Evolutionary conservation across 2,329 filamentous ascomycete genomes (phyloP), one percentile per base, ranked within the genome.

Genomic region (Pyrenochaeta sp.): DNA sequence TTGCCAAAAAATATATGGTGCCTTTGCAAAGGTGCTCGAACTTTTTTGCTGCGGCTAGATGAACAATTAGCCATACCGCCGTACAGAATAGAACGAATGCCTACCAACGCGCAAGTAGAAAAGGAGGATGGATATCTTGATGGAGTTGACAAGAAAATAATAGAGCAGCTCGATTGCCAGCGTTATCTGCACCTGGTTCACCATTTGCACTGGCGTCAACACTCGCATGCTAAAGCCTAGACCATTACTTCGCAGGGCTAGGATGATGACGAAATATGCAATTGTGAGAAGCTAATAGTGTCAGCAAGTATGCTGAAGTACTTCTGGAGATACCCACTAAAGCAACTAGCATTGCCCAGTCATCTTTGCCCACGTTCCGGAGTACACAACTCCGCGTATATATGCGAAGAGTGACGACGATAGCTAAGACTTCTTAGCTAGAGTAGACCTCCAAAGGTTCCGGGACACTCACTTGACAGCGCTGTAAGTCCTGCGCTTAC

Each of bases 41-140:
- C 3, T 27, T 49, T 23, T 60, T 62, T 2, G 60, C 54, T n/a
- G 57, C 64, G 27, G 72, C 71, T 66, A 45, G 23, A 35, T 43
- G 9, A n/a, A 17, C 42, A 31, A 15, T 53, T n/a, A 45, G 43
- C 23, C 11, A 29, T 18, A 31, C 48, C 7, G 1, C 9, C 15
- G 23, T 36, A 37, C 20, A 7, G 14, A n/a, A 6, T 18, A 18
- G 6, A 5, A 15, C 3, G 12, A 4, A 20, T 15, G 47, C 62
- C 21, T 59, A 75, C 72, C 72, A 37, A 76, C 64, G 45, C 72
- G 67, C 20, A 75, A 52, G 39, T 76, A 76, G 44, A 72, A 71
- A 37, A 66, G 63, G 3, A 75, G 52, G 27, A 76, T 75, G 1
- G 73, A 76, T 1, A 66, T 48, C 45, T 75, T 76, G 54, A 76